Evolutionary conservation across 371 early-diverging fungal species (phyloP).

Genomic region (Circinella minor): DNA sequence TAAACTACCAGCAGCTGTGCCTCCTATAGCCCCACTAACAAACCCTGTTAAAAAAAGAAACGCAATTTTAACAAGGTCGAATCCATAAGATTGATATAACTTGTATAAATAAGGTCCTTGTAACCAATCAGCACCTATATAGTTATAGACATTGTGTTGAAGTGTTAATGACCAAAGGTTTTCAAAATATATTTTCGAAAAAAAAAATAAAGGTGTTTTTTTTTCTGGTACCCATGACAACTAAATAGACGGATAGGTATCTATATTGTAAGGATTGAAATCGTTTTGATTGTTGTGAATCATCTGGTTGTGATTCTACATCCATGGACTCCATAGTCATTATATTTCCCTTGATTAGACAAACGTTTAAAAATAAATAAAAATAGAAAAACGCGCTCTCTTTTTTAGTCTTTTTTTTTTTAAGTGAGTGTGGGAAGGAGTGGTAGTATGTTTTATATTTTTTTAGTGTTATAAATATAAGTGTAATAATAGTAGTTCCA

Average conservation of each 20-base stretch:
- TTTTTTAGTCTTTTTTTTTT: neutral
- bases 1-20: conserved; percentile 71
- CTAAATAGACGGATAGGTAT: conserved; percentile 67
- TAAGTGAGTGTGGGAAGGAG: too few relatives aligned
- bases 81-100: conserved; percentile 68
- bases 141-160: neutral
- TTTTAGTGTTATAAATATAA: too few relatives aligned
- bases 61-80: conserved; percentile 64
- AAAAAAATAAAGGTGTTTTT: neutral
- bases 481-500: too few relatives aligned
- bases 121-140: conserved; percentile 73
- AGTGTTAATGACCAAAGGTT: neutral
- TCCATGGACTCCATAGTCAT: conserved; percentile 19
- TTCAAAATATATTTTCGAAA: neutral
- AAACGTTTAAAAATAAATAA: neutral
- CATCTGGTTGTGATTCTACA: neutral
- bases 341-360: neutral
- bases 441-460: too few relatives aligned
- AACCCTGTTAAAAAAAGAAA: conserved; percentile 77
- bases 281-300: neutral
- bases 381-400: neutral
- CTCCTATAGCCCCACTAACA: conserved; percentile 74
- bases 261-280: conserved; percentile 40
- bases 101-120: conserved; percentile 79
- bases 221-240: conserved; percentile 61